A percentile compares a stretch with the other conserved stretches of the same genome.
phyloP scores from a whole-genome alignment of 2,329 filamentous ascomycete genomes.

The Podosphaera xanthii region DNA sequence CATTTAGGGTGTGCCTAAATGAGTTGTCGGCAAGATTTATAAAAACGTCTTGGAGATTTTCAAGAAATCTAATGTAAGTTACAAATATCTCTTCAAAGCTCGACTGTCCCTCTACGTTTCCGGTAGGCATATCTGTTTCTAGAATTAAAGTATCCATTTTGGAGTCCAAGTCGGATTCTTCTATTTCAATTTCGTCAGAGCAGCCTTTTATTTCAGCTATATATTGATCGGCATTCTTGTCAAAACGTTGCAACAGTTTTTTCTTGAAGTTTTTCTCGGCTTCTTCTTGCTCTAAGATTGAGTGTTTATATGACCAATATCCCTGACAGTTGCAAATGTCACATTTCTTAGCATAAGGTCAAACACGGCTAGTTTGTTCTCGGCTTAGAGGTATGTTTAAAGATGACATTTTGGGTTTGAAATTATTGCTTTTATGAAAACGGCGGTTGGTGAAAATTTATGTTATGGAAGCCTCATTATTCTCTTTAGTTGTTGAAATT shows the following conservation, averaged over 20 bases:
- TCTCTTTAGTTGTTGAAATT: not conserved
- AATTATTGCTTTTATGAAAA: not conserved
- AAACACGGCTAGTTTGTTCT: not conserved
- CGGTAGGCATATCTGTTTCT: not conserved
- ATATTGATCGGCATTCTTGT: no score
- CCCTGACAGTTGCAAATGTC: not conserved
- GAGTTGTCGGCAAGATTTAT: no score
- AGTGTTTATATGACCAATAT: not conserved
- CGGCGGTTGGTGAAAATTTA: not conserved
- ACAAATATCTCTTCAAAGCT: not conserved
- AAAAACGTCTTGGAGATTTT: no score
- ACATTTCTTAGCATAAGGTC: not conserved
- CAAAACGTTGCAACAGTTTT: no score
- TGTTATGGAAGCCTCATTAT: not conserved
- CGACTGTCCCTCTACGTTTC: not conserved
- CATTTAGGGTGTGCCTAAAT: no score
- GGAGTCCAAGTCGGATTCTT: not conserved
- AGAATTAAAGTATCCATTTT: not conserved
- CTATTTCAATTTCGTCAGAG: not conserved
- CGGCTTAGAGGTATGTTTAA: not conserved
- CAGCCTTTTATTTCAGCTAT: not conserved
- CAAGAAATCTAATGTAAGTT: not conserved
- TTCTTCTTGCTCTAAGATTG: not conserved
- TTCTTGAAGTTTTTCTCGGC: no score
- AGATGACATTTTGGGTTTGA: not conserved